Percentiles rank a stretch among this genome's conserved stretches.
Evolutionary conservation across 2,329 filamentous ascomycete species (phyloP).

Genomic region (Corniculantispora saksenae): DNA sequence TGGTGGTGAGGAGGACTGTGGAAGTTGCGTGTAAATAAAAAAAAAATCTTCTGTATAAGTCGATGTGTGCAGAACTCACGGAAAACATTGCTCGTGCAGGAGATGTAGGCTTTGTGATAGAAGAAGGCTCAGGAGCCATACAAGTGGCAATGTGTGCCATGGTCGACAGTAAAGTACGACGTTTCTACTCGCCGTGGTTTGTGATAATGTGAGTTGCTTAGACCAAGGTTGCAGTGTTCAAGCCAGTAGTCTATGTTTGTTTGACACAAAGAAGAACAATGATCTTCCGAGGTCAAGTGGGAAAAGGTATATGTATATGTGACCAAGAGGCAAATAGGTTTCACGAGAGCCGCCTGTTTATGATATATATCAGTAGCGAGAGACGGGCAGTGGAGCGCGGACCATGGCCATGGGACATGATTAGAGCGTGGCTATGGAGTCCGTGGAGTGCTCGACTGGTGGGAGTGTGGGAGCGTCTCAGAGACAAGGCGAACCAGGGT

Average conservation of each 20-base stretch:
- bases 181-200: neutral
- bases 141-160: slow-evolving; percentile 67
- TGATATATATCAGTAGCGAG: slow-evolving; percentile 13
- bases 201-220: neutral
- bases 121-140: slow-evolving; percentile 51
- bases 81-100: slow-evolving; percentile 47
- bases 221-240: neutral
- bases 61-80: slow-evolving; percentile 35
- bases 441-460: slow-evolving; percentile 2
- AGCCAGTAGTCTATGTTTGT: neutral
- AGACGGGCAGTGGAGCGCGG: slow-evolving; percentile 17
- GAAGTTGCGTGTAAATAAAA: slow-evolving; percentile 18
- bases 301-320: slow-evolving; percentile 6
- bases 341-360: slow-evolving; percentile 15
- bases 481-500: slow-evolving; percentile 15
- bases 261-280: neutral
- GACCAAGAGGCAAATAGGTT: neutral
- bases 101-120: slow-evolving; percentile 54
- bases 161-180: neutral
- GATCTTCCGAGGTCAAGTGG: neutral
- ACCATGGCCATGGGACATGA: slow-evolving; percentile 11
- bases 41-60: slow-evolving; percentile 20
- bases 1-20: slow-evolving; percentile 18
- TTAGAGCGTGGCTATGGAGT: slow-evolving; percentile 18
- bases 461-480: slow-evolving; percentile 10